These are phyloP conservation scores for Volvariella surrecta DNA, from an alignment of 1,284 basidiomycete genomes.

Conservation along the genomic window DNA sequence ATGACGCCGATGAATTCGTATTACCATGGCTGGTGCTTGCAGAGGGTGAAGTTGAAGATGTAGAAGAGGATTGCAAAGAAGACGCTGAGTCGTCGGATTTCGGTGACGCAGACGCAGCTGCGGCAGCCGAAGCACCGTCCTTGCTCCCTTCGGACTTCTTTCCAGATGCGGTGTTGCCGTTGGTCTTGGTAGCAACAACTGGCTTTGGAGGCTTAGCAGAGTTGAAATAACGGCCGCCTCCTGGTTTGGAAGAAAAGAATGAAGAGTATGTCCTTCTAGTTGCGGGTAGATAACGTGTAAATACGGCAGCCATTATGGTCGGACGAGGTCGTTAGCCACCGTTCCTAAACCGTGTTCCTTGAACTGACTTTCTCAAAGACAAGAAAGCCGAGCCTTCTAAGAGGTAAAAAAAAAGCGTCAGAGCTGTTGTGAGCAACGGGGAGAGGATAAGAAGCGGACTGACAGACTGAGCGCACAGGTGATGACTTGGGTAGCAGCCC, in stretches of 20 bases:
- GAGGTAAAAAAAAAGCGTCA: no score
- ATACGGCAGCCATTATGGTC: constrained; percentile 19
- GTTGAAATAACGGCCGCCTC: constrained; percentile 67
- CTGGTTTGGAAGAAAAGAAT: constrained; percentile 69
- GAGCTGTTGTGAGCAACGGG: no score
- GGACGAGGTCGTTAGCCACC: constrained; percentile 5
- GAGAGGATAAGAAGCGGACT: no score
- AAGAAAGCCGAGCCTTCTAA: background rate
- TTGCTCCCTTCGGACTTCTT: constrained; percentile 14
- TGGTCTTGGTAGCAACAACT: constrained; percentile 25
- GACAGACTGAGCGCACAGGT: no score
- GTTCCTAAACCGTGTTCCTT: background rate
- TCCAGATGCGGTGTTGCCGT: constrained; percentile 23
- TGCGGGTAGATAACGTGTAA: constrained; percentile 38
- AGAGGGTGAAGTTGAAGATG: background rate
- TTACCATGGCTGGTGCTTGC: no score
- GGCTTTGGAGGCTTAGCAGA: constrained; percentile 58
- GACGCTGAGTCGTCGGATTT: background rate
- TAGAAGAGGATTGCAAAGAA: background rate
- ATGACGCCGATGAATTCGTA: background rate
- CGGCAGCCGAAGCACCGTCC: constrained; percentile 7
- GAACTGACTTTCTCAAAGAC: no score
- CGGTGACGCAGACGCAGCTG: constrained; percentile 1
- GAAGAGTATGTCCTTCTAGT: constrained; percentile 60
- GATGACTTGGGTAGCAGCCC: no score